Percentiles rank a stretch among this genome's conserved stretches.
Conservation (phyloP, 1,284 basidiomycete genomes). For the Porodaedalea pini region DNA sequence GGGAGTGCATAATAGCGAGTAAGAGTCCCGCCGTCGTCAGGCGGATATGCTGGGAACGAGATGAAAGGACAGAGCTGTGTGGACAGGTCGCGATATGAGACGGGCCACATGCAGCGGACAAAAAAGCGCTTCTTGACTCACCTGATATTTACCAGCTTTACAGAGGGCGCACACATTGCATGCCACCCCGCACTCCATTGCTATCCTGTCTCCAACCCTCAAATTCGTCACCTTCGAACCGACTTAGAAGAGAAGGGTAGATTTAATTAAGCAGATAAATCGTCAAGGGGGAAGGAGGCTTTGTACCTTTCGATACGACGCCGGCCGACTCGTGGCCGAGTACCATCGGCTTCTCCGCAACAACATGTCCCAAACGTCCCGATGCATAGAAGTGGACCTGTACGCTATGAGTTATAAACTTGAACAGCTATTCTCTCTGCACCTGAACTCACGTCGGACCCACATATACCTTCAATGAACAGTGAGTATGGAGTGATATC, state of each 20-base stretch:
- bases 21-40: slow-evolving; percentile 87
- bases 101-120: not conserved
- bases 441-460: slow-evolving; percentile 71
- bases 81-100: not conserved
- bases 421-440: slow-evolving; percentile 2
- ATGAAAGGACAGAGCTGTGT: slow-evolving; percentile 70
- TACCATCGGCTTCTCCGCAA: slow-evolving; percentile 77
- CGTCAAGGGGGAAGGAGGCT: not conserved
- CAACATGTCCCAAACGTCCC: slow-evolving; percentile 75
- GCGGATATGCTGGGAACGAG: slow-evolving; percentile 85
- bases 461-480: slow-evolving; percentile 70
- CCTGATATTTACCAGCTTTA: slow-evolving; percentile 79
- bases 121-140: slow-evolving; percentile 32
- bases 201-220: slow-evolving; percentile 81
- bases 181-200: slow-evolving; percentile 79
- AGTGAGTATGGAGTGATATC: not conserved
- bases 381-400: slow-evolving; percentile 75
- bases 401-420: slow-evolving; percentile 20
- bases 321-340: slow-evolving; percentile 59
- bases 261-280: not conserved
- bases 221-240: slow-evolving; percentile 69
- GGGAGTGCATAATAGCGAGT: slow-evolving; percentile 78
- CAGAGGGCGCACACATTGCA: slow-evolving; percentile 72
- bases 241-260: slow-evolving; percentile 39
- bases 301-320: slow-evolving; percentile 37